Conservation (phyloP, 495 filamentous ascomycete genomes). For the Talaromyces trachyspermus region DNA sequence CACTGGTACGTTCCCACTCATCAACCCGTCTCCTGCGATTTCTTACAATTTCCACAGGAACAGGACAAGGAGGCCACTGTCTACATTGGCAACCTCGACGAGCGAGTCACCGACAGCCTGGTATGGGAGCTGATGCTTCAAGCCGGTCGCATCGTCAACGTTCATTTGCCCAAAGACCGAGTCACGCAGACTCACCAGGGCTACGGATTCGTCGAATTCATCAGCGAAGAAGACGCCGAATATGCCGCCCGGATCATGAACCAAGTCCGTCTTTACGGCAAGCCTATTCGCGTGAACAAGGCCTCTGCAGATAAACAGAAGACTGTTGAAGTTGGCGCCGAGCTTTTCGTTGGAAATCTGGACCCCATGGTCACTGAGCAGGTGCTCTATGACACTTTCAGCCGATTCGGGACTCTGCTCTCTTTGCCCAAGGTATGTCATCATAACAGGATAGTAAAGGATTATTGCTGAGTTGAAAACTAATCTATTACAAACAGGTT, state of each 20-base stretch:
- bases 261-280: constrained; percentile 84
- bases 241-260: constrained; percentile 98
- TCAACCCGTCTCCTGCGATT: too few species aligned
- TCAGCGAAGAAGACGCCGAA: constrained; percentile 90
- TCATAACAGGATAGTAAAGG: neutral
- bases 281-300: constrained; percentile 96
- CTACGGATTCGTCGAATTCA: constrained; percentile 98
- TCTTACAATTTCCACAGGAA: constrained; percentile 69
- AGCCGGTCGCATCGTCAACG: constrained; percentile 91
- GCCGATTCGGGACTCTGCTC: constrained; percentile 80
- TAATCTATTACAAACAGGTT: constrained; percentile 43
- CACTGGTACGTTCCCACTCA: constrained; percentile 67
- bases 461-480: neutral
- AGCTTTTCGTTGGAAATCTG: constrained; percentile 94
- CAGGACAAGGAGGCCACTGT: constrained; percentile 98
- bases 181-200: constrained; percentile 95
- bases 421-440: constrained; percentile 65
- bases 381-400: constrained; percentile 94
- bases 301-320: constrained; percentile 95
- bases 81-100: constrained; percentile 97
- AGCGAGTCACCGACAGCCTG: constrained; percentile 82
- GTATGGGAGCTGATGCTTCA: constrained; percentile 98
- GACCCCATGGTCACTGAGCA: constrained; percentile 95
- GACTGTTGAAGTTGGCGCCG: constrained; percentile 88
- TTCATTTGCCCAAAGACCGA: constrained; percentile 94